Conservation (phyloP, 2,329 filamentous ascomycete species). For the Intubia oerlemansii region DNA sequence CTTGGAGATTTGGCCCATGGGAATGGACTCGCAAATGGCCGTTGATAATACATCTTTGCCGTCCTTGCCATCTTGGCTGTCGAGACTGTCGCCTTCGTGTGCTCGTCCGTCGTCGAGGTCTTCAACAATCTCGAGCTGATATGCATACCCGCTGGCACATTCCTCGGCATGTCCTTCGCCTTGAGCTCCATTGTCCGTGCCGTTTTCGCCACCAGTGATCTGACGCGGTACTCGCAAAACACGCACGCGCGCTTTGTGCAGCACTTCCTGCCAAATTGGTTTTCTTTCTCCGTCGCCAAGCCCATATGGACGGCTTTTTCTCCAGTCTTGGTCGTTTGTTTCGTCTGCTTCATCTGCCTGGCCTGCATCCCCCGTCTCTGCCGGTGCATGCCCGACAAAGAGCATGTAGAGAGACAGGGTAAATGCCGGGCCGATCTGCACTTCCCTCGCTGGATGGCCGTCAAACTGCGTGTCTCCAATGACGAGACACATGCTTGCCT, state of each 20-base stretch:
- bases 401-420: slow-evolving; percentile 86
- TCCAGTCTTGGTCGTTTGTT: too few species aligned
- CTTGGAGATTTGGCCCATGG: slow-evolving; percentile 47
- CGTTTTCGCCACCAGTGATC: too few species aligned
- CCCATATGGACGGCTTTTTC: slow-evolving; percentile 21
- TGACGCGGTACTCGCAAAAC: too few species aligned
- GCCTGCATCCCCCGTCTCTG: too few species aligned
- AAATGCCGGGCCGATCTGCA: slow-evolving; percentile 77
- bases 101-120: slow-evolving; percentile 43
- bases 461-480: slow-evolving; percentile 71
- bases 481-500: slow-evolving; percentile 80
- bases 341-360: neutral
- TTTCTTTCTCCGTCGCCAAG: slow-evolving; percentile 33
- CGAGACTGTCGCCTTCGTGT: slow-evolving; percentile 20
- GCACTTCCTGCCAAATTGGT: slow-evolving; percentile 84
- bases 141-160: slow-evolving; percentile 45
- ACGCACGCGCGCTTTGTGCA: slow-evolving; percentile 78
- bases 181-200: too few species aligned
- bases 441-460: slow-evolving; percentile 35
- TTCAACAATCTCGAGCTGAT: slow-evolving; percentile 65
- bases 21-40: slow-evolving; percentile 31
- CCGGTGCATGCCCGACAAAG: slow-evolving; percentile 48
- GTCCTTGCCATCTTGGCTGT: slow-evolving; percentile 2
- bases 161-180: too few species aligned
- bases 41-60: too few species aligned